phyloP scores from a whole-genome alignment of 495 filamentous ascomycete genomes.

The Viridothelium virens region DNA sequence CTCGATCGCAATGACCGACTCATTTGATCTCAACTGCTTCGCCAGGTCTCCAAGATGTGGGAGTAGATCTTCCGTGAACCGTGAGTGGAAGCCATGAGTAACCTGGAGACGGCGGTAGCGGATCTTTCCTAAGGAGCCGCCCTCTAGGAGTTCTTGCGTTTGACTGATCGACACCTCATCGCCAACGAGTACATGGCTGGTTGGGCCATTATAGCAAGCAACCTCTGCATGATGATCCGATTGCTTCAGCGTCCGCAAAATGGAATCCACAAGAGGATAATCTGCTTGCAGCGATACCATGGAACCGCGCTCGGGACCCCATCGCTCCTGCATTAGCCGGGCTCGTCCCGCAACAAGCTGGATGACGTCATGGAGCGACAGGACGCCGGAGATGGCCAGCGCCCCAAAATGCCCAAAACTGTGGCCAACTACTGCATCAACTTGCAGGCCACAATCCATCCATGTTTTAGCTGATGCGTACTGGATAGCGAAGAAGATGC shows the following conservation, averaged over 20 bases:
- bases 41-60: slow-evolving; percentile 56
- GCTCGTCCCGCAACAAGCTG: slow-evolving; percentile 25
- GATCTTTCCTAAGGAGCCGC: slow-evolving; percentile 35
- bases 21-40: slow-evolving; percentile 48
- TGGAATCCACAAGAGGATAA: not conserved
- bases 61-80: slow-evolving; percentile 67
- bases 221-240: slow-evolving; percentile 25
- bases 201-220: slow-evolving; percentile 36
- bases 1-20: slow-evolving; percentile 56
- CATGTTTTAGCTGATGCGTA: slow-evolving; percentile 35
- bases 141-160: slow-evolving; percentile 17
- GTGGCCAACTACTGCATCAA: slow-evolving; percentile 30
- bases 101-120: slow-evolving; percentile 45
- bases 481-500: slow-evolving; percentile 31
- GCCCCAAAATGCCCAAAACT: slow-evolving; percentile 30
- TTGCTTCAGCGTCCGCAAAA: not conserved
- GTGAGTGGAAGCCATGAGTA: slow-evolving; percentile 74
- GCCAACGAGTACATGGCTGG: slow-evolving; percentile 32
- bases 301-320: slow-evolving; percentile 14
- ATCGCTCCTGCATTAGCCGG: slow-evolving; percentile 17
- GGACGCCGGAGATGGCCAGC: slow-evolving; percentile 21
- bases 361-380: slow-evolving; percentile 19
- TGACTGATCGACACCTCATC: slow-evolving; percentile 19
- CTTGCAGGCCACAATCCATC: slow-evolving; percentile 32
- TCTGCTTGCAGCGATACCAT: slow-evolving; percentile 32